Conservation (phyloP, 306 rosid species). For the Arachis stenosperma region DNA sequence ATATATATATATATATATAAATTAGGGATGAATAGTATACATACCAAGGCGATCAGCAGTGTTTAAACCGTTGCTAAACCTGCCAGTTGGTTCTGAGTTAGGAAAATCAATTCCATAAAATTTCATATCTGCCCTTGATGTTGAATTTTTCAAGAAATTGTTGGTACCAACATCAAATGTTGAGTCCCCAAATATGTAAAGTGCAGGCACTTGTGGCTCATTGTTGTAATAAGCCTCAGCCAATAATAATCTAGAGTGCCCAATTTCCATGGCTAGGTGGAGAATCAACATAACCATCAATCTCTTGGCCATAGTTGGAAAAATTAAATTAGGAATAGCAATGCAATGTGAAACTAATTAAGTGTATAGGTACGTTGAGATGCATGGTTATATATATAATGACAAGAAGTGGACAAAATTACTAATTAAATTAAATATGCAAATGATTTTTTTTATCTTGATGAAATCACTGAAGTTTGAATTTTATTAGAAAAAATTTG, state of each 20-base stretch:
- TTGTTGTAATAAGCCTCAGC: not conserved
- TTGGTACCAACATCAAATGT: conserved; percentile 52
- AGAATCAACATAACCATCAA: conserved; percentile 1
- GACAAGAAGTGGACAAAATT: not conserved
- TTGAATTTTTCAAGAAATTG: conserved; percentile 8
- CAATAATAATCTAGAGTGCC: not conserved
- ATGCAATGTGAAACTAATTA: not conserved
- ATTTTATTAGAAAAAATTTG: too few relatives aligned
- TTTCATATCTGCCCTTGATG: conserved; percentile 24
- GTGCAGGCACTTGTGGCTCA: conserved; percentile 16
- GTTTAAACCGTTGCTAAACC: conserved; percentile 56
- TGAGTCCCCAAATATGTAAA: conserved; percentile 55
- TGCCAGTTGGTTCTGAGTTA: conserved; percentile 42
- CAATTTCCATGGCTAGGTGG: not conserved
- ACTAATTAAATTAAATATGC: too few relatives aligned
- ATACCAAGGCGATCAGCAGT: conserved; percentile 46
- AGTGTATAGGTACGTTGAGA: not conserved
- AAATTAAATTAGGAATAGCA: not conserved
- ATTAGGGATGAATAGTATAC: too few relatives aligned
- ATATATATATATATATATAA: too few relatives aligned
- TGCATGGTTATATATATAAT: conserved; percentile 22
- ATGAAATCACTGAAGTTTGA: too few relatives aligned
- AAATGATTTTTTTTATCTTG: too few relatives aligned
- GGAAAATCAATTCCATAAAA: conserved; percentile 52
- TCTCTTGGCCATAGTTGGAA: not conserved